phyloP scores from a whole-genome alignment of 2,329 filamentous ascomycete species.

The Lizonia empirigonia region DNA sequence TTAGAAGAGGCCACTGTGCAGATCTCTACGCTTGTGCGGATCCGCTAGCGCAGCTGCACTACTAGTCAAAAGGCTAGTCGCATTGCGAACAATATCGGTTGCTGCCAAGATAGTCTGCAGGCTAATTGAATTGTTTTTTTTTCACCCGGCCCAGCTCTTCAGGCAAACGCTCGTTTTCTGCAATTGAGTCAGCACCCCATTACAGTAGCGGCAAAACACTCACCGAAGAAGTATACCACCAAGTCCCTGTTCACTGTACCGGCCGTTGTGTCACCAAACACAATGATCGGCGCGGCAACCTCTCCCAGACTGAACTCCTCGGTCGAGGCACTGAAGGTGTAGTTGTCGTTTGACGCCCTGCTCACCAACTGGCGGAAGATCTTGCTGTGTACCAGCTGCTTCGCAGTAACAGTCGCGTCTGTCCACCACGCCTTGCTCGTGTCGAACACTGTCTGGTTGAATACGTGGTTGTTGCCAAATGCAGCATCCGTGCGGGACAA shows the following conservation, averaged over 20 bases:
- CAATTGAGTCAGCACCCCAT: background rate
- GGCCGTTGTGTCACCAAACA: slow-evolving; percentile 53
- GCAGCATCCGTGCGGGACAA: slow-evolving; percentile 57
- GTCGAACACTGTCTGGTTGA: slow-evolving; percentile 60
- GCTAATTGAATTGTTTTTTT: slow-evolving; percentile 19
- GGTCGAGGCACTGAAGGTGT: slow-evolving; percentile 51
- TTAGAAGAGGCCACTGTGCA: slow-evolving; percentile 3
- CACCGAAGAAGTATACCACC: slow-evolving; percentile 57
- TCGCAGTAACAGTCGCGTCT: slow-evolving; percentile 40
- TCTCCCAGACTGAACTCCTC: slow-evolving; percentile 59
- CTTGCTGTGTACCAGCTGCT: slow-evolving; percentile 52
- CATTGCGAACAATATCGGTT: slow-evolving; percentile 17
- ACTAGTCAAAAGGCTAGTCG: slow-evolving; percentile 15
- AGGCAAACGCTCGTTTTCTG: slow-evolving; percentile 54
- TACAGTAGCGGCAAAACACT: slow-evolving; percentile 32
- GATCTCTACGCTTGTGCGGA: slow-evolving; percentile 14
- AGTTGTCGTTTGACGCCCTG: slow-evolving; percentile 56
- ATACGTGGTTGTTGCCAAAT: slow-evolving; percentile 59
- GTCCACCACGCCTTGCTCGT: slow-evolving; percentile 56
- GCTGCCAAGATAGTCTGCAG: slow-evolving; percentile 18
- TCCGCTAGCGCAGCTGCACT: background rate
- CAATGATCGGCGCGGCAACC: slow-evolving; percentile 57
- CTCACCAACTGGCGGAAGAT: slow-evolving; percentile 54
- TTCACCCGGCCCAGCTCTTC: slow-evolving; percentile 50
- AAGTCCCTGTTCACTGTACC: slow-evolving; percentile 50